These are phyloP conservation scores for Bryum argenteum DNA, from an alignment of 225 moss, liverwort and hornwort genomes.

Conservation along the genomic window DNA sequence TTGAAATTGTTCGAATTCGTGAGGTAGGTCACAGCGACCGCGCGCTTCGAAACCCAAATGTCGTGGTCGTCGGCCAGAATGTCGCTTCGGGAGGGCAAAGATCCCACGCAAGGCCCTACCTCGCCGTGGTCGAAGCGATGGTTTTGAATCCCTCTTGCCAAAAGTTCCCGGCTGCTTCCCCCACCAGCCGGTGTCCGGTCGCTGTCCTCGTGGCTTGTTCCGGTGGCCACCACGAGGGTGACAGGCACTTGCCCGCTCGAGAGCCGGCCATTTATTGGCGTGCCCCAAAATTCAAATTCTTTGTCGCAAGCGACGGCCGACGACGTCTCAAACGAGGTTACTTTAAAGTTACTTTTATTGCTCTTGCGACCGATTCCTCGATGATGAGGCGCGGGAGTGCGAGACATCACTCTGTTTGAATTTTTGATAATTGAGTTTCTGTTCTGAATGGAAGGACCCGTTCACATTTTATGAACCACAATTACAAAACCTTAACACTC, in stretches of 20 bases:
- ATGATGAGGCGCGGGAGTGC: not conserved
- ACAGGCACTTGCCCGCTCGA: not conserved
- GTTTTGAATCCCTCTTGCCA: slow-evolving; percentile 35
- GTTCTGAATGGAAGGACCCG: not conserved
- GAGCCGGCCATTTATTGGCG: not conserved
- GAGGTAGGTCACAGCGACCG: not conserved
- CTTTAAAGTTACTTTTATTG: not conserved
- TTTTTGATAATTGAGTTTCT: not conserved
- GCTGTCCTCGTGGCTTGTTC: too few relatives aligned
- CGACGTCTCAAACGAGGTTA: slow-evolving; percentile 16
- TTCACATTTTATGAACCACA: too few relatives aligned
- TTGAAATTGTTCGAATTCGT: too few relatives aligned
- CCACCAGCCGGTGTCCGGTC: not conserved
- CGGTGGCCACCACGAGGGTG: not conserved
- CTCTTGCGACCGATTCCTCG: not conserved
- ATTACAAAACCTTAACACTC: too few relatives aligned
- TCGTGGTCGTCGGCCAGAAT: not conserved
- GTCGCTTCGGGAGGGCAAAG: slow-evolving; percentile 17
- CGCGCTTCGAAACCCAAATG: slow-evolving; percentile 14
- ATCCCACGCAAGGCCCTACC: slow-evolving; percentile 7
- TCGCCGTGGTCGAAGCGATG: slow-evolving; percentile 16
- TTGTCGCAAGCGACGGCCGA: slow-evolving; percentile 7
- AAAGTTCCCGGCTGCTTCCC: slow-evolving; percentile 24
- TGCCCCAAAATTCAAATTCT: slow-evolving; percentile 27
- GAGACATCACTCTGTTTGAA: slow-evolving; percentile 11